phyloP scores from a whole-genome alignment of 208 protist genomes.

The Leishmania turanica region DNA sequence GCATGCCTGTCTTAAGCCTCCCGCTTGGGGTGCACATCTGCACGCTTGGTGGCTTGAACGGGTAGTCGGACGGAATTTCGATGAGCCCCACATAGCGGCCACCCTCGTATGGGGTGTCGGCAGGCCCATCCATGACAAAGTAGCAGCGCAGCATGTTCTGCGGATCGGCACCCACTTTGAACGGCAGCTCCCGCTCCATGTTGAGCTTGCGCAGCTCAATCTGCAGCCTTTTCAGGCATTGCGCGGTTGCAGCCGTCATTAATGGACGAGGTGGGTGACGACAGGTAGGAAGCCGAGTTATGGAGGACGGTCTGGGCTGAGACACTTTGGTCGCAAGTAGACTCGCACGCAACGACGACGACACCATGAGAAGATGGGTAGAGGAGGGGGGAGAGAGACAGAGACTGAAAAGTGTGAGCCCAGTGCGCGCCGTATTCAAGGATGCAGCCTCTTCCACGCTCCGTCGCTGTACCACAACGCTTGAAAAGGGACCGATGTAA shows the following conservation, averaged over 20 bases:
- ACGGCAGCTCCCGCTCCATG: constrained; percentile 34
- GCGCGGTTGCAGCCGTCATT: constrained; percentile 26
- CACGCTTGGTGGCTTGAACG: constrained; percentile 94
- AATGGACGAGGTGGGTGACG: not conserved
- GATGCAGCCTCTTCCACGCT: not conserved
- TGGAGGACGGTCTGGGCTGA: not conserved
- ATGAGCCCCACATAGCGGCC: constrained; percentile 97
- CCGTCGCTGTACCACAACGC: not conserved
- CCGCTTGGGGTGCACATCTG: constrained; percentile 88
- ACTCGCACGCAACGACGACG: not conserved
- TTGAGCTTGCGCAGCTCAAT: constrained; percentile 60
- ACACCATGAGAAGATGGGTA: not conserved
- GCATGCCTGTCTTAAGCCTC: constrained; percentile 60
- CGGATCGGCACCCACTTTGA: constrained; percentile 43
- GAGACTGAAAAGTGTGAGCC: not conserved
- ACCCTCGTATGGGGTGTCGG: constrained; percentile 53
- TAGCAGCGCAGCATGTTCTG: constrained; percentile 96
- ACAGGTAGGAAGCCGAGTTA: not conserved
- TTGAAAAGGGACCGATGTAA: not conserved
- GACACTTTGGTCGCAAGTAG: not conserved
- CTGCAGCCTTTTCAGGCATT: constrained; percentile 48
- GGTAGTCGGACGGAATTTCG: constrained; percentile 95
- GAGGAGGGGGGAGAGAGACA: not conserved
- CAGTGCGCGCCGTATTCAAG: not conserved
- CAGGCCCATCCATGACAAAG: constrained; percentile 45